A percentile compares a stretch with the other conserved stretches of the same genome.
Evolutionary conservation across 306 rosid genomes (phyloP).

Genomic region (Lupinus albus): DNA sequence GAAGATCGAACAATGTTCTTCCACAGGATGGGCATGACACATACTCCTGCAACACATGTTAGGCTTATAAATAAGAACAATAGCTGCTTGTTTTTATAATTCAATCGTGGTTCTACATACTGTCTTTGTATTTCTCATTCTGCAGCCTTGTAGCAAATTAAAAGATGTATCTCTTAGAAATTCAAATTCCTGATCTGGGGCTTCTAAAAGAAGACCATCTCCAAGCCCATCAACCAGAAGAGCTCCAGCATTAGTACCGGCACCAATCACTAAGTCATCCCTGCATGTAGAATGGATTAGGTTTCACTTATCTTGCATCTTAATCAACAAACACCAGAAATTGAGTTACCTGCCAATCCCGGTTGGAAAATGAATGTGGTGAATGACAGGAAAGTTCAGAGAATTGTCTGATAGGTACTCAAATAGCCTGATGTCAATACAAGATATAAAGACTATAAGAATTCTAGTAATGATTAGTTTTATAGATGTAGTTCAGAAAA

Average conservation of each 20-base stretch:
- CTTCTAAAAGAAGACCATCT: conserved; percentile 87
- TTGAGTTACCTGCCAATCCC: conserved; percentile 76
- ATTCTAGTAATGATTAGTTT: not conserved
- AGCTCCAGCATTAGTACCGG: conserved; percentile 88
- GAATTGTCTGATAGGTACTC: conserved; percentile 79
- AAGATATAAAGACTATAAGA: conserved; percentile 32
- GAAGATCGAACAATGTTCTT: conserved; percentile 98
- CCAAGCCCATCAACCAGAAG: conserved; percentile 99
- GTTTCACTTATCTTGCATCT: conserved; percentile 19
- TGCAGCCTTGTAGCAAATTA: conserved; percentile 97
- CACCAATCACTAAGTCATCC: conserved; percentile 91
- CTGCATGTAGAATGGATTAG: conserved; percentile 49
- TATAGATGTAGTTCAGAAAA: conserved; percentile 15
- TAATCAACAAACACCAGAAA: conserved; percentile 18
- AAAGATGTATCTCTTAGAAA: conserved; percentile 88
- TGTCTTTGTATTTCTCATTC: conserved; percentile 98
- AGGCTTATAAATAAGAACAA: conserved; percentile 22
- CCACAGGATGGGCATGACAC: conserved; percentile 99
- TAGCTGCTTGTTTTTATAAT: not conserved
- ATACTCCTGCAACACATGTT: conserved; percentile 71
- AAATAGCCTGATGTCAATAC: conserved; percentile 59
- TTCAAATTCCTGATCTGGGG: conserved; percentile 81
- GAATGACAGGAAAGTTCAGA: conserved; percentile 83
- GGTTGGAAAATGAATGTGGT: conserved; percentile 84
- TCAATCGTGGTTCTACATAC: conserved; percentile 53